Evolutionary conservation across 2,329 filamentous ascomycete genomes (phyloP).

Genomic region (Ciborinia camelliae): DNA sequence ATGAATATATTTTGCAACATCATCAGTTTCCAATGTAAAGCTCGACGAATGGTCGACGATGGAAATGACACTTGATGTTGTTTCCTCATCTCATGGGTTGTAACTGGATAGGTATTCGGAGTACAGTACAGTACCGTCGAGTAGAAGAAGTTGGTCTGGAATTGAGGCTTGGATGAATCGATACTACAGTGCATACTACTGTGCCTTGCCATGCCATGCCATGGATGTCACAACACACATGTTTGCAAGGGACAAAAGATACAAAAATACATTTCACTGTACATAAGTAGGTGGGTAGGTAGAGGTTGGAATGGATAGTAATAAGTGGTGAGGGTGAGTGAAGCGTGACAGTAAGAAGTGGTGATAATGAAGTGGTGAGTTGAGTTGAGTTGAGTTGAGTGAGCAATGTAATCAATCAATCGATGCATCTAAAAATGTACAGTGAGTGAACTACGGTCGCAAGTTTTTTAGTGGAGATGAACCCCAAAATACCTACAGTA

Average conservation of each 20-base stretch:
- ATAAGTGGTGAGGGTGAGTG: not conserved
- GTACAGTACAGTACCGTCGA: too few relatives aligned
- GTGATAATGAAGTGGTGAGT: too few relatives aligned
- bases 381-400: too few relatives aligned
- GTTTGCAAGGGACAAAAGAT: not conserved
- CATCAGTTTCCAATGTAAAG: not conserved
- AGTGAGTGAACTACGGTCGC: too few relatives aligned
- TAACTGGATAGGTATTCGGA: too few relatives aligned
- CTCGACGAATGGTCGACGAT: not conserved
- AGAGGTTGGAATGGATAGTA: not conserved
- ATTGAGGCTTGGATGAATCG: not conserved
- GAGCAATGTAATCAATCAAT: too few relatives aligned
- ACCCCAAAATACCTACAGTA: not conserved
- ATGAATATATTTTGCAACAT: not conserved
- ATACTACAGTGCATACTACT: not conserved
- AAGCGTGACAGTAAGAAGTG: too few relatives aligned
- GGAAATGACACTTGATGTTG: not conserved
- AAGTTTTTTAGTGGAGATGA: not conserved
- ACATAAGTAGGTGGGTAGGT: too few relatives aligned
- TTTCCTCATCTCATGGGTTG: not conserved
- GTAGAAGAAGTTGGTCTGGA: not conserved
- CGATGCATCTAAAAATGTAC: not conserved
- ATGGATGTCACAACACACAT: not conserved
- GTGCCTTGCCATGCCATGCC: too few relatives aligned
- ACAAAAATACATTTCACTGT: not conserved